These are phyloP conservation scores for Nidula niveotomentosa DNA, from an alignment of 1,284 basidiomycete species.

Conservation along the genomic window DNA sequence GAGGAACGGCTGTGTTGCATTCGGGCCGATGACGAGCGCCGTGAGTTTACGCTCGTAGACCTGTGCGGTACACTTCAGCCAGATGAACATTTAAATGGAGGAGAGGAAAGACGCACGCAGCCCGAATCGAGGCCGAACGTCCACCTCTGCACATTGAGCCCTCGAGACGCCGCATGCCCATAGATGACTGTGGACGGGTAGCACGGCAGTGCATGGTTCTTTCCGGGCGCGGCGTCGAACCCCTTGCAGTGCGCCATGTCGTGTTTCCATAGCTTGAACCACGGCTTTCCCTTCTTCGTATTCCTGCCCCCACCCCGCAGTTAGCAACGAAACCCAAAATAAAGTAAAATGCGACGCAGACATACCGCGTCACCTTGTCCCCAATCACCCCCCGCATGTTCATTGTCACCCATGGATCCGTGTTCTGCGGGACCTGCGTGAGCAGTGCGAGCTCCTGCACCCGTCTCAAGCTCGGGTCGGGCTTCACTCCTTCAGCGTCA, in stretches of 20 bases:
- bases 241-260: slow-evolving; percentile 70
- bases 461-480: slow-evolving; percentile 31
- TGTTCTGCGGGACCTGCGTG: slow-evolving; percentile 69
- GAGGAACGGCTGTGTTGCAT: background rate
- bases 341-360: background rate
- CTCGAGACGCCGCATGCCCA: slow-evolving; percentile 77
- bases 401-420: slow-evolving; percentile 68
- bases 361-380: slow-evolving; percentile 50
- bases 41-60: background rate
- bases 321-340: background rate
- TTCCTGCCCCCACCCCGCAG: background rate
- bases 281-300: slow-evolving; percentile 62
- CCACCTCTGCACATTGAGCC: slow-evolving; percentile 79
- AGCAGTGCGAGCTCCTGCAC: slow-evolving; percentile 65
- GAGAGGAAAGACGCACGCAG: slow-evolving; percentile 52
- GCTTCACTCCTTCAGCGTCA: slow-evolving; percentile 13
- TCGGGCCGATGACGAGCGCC: background rate
- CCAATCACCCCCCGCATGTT: slow-evolving; percentile 74
- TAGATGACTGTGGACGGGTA: slow-evolving; percentile 80
- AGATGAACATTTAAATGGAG: background rate
- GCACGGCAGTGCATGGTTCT: slow-evolving; percentile 50
- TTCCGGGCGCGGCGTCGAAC: slow-evolving; percentile 26
- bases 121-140: slow-evolving; percentile 81
- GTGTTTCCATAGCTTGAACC: slow-evolving; percentile 74
- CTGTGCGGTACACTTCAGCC: background rate